Evolutionary conservation across 768 basidiomycete species (phyloP), one percentile per base, ranked within the genome.

Genomic region (Leccinum ochraceum): DNA sequence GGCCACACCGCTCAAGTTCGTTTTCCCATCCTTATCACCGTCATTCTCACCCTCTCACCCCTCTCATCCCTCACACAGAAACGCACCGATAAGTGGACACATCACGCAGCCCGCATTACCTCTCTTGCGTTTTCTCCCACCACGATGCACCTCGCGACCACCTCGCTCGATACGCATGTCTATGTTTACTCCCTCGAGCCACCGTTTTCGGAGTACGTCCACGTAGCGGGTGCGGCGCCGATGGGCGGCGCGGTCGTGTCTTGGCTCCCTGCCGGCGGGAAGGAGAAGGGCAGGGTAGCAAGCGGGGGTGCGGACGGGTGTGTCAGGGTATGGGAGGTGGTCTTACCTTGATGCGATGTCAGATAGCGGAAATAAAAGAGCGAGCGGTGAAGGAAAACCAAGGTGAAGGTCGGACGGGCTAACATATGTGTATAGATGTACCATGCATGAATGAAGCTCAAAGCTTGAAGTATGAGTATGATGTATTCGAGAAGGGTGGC

Each of bases 111-210:
- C 1, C 87, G 92, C 30, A 83, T 98, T 61, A 83, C 88, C 66
- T 85, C 91, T 10, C 80, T 98, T 10, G 61, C 71, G 2, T 74
- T 74, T 58, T 57, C 54, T 4, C 55, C 60, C 7, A 66, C 83
- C 6, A 14, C 59, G 50, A 80, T 81, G 62, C 86, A 95, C 69
- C 83, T 90, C 63, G 95, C 87, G 11, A 94, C 94, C 4, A 94
- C 89, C 11, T 92, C 94, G 20, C 81, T 96, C n/a, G 96, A 98
- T 72, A 95, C 95, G 32, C 85, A 94, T 65, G 85, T 96, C 5
- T 97, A 94, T 69, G 76, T 98, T 26, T 98, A 92, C 86, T 87
- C 88, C 63, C 85, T 93, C 32, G 77, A 77, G 49, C 83, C 85
- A 68, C 86, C 88, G 9, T 76, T 85, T 72, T 66, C 64, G 24